Conservation (phyloP, 1,139 yeast genomes). For the Taphrina populina region DNA sequence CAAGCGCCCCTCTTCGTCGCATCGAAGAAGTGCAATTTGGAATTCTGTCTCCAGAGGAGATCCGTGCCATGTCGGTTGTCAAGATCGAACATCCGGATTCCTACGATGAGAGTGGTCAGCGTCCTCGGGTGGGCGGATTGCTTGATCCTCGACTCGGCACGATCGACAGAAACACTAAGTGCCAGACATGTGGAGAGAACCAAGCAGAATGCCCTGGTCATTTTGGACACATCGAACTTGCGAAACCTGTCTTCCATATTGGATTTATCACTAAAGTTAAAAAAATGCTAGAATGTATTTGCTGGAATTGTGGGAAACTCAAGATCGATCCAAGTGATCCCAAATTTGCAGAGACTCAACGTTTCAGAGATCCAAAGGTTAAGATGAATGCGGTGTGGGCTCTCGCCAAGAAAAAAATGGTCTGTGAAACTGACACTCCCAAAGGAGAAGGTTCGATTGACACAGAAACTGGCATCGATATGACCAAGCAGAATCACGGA, state of each 20-base stretch:
- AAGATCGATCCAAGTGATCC: slow-evolving; percentile 78
- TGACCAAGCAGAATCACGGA: slow-evolving; percentile 63
- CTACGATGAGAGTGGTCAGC: slow-evolving; percentile 93
- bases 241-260: slow-evolving; percentile 97
- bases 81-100: slow-evolving; percentile 75
- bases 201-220: slow-evolving; percentile 99
- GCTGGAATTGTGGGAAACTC: slow-evolving; percentile 97
- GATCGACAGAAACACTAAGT: slow-evolving; percentile 91
- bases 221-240: slow-evolving; percentile 97
- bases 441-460: slow-evolving; percentile 60
- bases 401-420: slow-evolving; percentile 84
- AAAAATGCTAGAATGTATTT: slow-evolving; percentile 91
- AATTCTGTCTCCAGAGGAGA: slow-evolving; percentile 94
- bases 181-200: slow-evolving; percentile 99
- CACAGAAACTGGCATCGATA: slow-evolving; percentile 41
- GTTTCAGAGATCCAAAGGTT: slow-evolving; percentile 89
- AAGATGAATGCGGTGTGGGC: slow-evolving; percentile 97
- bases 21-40: slow-evolving; percentile 79
- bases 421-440: slow-evolving; percentile 88
- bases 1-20: slow-evolving; percentile 34
- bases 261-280: slow-evolving; percentile 69
- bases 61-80: slow-evolving; percentile 45
- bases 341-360: slow-evolving; percentile 82
- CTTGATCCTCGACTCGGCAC: slow-evolving; percentile 97
- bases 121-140: slow-evolving; percentile 94